Percentiles rank a stretch among this genome's conserved stretches.
These are phyloP conservation scores for Eucalyptus caleyi DNA, from an alignment of 345 rosid genomes.

Conservation along the genomic window DNA sequence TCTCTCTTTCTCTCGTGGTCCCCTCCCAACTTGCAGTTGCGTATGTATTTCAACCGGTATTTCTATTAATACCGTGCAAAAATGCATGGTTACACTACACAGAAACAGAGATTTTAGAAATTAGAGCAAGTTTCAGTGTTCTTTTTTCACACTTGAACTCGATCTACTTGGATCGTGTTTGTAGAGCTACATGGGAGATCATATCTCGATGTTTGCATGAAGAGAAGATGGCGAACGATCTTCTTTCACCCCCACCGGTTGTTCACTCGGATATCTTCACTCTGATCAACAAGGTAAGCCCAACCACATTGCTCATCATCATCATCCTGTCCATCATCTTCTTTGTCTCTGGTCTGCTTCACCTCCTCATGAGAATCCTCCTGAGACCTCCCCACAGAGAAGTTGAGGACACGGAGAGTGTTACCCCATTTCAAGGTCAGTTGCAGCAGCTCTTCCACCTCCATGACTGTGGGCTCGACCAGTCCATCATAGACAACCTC, in stretches of 20 bases:
- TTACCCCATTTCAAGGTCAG: slow-evolving; percentile 91
- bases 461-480: slow-evolving; percentile 95
- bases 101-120: neutral
- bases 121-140: neutral
- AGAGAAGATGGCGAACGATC: neutral
- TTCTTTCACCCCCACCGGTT: neutral
- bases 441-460: slow-evolving; percentile 92
- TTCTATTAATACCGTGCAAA: neutral
- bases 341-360: slow-evolving; percentile 86
- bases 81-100: neutral
- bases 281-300: slow-evolving; percentile 63
- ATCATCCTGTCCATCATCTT: slow-evolving; percentile 80
- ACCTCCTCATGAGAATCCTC: slow-evolving; percentile 72
- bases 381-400: slow-evolving; percentile 52
- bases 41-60: neutral
- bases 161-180: neutral
- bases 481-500: slow-evolving; percentile 87
- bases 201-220: neutral
- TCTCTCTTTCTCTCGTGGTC: neutral
- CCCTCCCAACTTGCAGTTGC: neutral
- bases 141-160: neutral
- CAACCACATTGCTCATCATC: slow-evolving; percentile 65
- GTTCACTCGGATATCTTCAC: slow-evolving; percentile 21
- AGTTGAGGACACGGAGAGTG: slow-evolving; percentile 53
- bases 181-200: neutral